Evolutionary conservation across 352 stramenopile genomes (phyloP), one percentile per base, ranked within the genome.

Genomic region (Elongisporangium senticosum): DNA sequence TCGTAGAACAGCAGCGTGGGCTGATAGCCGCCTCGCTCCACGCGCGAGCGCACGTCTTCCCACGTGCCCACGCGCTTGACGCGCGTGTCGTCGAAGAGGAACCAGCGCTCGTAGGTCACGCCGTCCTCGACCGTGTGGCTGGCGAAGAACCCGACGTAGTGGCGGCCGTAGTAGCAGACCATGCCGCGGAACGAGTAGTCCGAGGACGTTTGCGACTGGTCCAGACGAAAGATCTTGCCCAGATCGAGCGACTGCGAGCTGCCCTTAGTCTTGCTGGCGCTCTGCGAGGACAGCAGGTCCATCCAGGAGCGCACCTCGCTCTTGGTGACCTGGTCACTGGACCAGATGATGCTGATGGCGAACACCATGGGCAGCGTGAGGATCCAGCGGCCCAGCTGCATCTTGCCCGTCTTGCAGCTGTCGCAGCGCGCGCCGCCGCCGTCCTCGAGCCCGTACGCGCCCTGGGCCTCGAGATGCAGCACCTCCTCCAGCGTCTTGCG

Each of bases 61-160:
- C 85, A 94, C 33, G 70, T 72, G 2, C 85, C 85, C 7, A 94
- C 71, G 51, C 71, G 77, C 69, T 88, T 89, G 11, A 94, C 85
- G 6, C 80, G 80, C 51, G 81, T 90, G 61, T 94, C 85, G 61
- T 94, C 85, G 71, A 94, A 94, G 21, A 94, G 68, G 52, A 86
- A 92, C 85, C 82, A 94, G 2, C 68, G 65, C 55, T 92, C 79
- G 2, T 70, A 39, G 13, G 75, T 71, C 5, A 77, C 65, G 26
- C 74, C 79, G 39, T 88, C 67, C 50, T 81, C 72, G 10, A 82
- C 51, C 49, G 77, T 83, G 15, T 72, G 79, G 68, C 82, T 92
- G 26, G 80, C 74, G 58, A 94, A 94, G 62, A 94, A 94, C 15
- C 85, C 83, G 7, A 94, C 85, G 60, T 94, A 94, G 61, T 94